Evolutionary conservation across 2,329 filamentous ascomycete species (phyloP).

Genomic region (Pseudocercospora crystallina): DNA sequence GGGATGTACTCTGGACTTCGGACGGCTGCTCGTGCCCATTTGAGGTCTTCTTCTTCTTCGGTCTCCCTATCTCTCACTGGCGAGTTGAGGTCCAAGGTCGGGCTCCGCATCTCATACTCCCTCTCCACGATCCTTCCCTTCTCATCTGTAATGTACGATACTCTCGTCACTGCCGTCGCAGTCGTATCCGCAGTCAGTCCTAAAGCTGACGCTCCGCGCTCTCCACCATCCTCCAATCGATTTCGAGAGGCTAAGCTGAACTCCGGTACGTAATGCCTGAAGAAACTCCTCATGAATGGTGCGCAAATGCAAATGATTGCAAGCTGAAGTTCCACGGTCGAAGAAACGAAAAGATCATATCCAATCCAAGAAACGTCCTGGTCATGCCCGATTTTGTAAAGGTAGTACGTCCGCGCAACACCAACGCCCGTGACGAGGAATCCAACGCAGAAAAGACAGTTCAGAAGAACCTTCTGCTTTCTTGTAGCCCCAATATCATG

Average conservation of each 20-base stretch:
- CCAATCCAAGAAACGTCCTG: slow-evolving; percentile 22
- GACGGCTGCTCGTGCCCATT: slow-evolving; percentile 2
- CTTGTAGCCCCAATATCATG: slow-evolving; percentile 19
- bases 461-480: slow-evolving; percentile 24
- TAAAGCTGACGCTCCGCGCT: no score
- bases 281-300: slow-evolving; percentile 22
- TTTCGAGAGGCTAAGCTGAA: no score
- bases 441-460: slow-evolving; percentile 24
- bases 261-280: slow-evolving; percentile 5
- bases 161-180: background rate
- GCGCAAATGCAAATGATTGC: slow-evolving; percentile 26
- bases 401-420: slow-evolving; percentile 26
- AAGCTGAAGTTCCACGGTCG: slow-evolving; percentile 24
- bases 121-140: slow-evolving; percentile 2
- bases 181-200: no score
- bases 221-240: no score
- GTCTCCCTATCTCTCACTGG: background rate
- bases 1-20: no score
- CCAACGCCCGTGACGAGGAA: slow-evolving; percentile 25
- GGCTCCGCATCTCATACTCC: background rate
- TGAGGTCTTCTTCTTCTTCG: slow-evolving; percentile 3
- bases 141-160: background rate
- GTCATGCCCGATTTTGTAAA: slow-evolving; percentile 14
- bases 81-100: background rate
- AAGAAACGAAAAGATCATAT: slow-evolving; percentile 23